These are phyloP conservation scores for Paratinospora sagittata DNA, from an alignment of 164 flowering plant genomes.

Conservation along the genomic window DNA sequence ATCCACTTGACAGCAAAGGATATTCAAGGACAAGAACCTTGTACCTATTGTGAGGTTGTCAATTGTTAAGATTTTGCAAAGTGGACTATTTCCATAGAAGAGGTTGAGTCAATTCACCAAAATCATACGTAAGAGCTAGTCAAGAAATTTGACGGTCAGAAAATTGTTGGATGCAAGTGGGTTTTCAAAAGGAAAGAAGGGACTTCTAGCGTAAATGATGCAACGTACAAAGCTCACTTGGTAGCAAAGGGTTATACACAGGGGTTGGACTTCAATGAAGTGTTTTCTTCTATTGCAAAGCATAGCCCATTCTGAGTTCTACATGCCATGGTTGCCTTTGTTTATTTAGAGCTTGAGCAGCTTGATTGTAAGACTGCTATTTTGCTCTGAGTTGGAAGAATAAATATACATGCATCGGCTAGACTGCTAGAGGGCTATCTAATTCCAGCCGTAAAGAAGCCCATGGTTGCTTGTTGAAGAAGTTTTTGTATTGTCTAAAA, in stretches of 20 bases:
- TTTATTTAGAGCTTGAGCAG: constrained; percentile 4
- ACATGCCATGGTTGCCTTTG: constrained; percentile 5
- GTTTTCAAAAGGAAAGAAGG: constrained; percentile 10
- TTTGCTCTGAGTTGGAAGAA: constrained; percentile 7
- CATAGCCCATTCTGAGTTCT: neutral
- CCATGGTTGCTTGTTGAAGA: constrained; percentile 12
- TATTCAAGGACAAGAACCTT: constrained; percentile 1
- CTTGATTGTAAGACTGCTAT: constrained; percentile 6
- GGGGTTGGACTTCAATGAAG: constrained; percentile 3
- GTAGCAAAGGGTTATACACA: constrained; percentile 6
- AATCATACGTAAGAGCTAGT: neutral
- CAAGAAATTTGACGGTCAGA: neutral
- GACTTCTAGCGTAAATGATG: neutral
- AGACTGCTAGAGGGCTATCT: constrained; percentile 3
- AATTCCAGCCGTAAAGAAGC: constrained; percentile 3
- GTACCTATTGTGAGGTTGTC: constrained; percentile 6
- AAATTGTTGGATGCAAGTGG: constrained; percentile 4
- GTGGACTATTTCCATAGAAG: constrained; percentile 7
- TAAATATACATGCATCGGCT: constrained; percentile 7
- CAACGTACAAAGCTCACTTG: constrained; percentile 1
- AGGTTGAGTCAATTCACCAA: constrained; percentile 4
- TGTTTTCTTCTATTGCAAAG: constrained; percentile 1
- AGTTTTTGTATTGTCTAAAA: constrained; percentile 4
- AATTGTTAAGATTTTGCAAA: neutral
- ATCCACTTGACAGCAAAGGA: neutral